Base-by-base conservation (phyloP, 2,329 filamentous ascomycete genomes). In the Fusarium phyllophilum region DNA sequence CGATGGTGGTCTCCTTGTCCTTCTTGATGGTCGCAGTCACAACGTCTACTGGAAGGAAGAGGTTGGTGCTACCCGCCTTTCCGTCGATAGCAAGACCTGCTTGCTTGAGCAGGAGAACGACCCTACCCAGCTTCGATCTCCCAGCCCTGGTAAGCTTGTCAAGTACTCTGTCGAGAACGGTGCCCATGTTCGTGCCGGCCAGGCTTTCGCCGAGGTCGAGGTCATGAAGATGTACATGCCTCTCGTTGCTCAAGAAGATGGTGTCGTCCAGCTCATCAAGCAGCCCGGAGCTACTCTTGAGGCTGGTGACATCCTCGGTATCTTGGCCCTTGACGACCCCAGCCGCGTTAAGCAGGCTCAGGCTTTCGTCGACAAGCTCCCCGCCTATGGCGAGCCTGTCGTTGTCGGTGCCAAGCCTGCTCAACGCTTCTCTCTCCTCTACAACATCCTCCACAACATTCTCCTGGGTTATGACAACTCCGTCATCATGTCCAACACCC, bases 151-250 rank as follows among this genome's bases (percentile, higher is more conserved):
- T 83, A 99, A 99, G 87, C 92, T 99, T 41, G 96, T 99, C 86
- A 98, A 97, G 86, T 99, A 96, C 84, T 93, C 94, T 3, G 94
- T 99, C 5, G 96, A 98, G 83, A 98, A 97, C 79, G 96, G 96
- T 70, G 89, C 95, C 77, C 96, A 99, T 82, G 91, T 99, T 83
- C 92, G 91, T 83, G 94, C 97, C 78, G 96, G 96, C 65, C 94
- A 98, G 83, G 88, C 96, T 39, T 99, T 95, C 80, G 96, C 96
- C 63, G 96, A 99, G 84, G 96, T 99, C 45, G 96, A 99, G 85
- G 96, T 99, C 84, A 99, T 99, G 96, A 99, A 99, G 89, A 99
- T 99, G 96, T 98, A 98, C 89, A 99, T 99, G 96, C 96, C 96
- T 79, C 89, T 99, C 62, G 89, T 99, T 70, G 94, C 96, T 6